Base-by-base conservation (phyloP, 371 early-diverging fungal genomes). In the Blastocladiella emersonii region DNA sequence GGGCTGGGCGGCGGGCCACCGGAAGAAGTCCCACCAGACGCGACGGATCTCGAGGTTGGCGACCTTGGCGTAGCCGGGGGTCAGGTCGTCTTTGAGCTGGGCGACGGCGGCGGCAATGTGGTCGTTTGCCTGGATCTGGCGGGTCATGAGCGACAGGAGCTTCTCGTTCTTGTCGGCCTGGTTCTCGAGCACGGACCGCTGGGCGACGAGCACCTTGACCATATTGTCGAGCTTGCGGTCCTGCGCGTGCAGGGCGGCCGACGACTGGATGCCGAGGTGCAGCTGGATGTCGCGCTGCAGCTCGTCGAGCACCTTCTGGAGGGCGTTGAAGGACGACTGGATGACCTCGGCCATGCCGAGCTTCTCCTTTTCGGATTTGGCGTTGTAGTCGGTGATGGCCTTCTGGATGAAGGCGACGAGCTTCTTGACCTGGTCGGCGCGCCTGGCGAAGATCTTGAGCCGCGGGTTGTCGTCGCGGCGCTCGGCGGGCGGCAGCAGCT, bases 11-110 rank as follows among this genome's bases (percentile, higher is more conserved):
- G 59, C 59, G 13, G 59, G 59, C 59, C 59, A 59, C 17, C 59
- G 59, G 32, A 59, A 59, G 21, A 59, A 59, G 43, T 59, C 44
- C 36, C 35, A 59, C 59, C 59, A 59, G 8, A 59, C 44, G 43
- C 44, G 41, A 8, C 30, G n/a, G 21, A 59, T 59, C 44, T 59
- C 59, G 25, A 34, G 32, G 23, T 59, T 59, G 13, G 25, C 41
- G 25, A 59, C 59, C 25, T 59, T 43, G 32, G 43, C 59, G 32
- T 59, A 59, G 2, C 59, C 59, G 0, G 59, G 59, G 17, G 37
- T 37, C 17, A 59, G 43, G 25, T 43, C 44, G 10, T 59, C 59
- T 27, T 37, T 43, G 59, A 59, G 59, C 44, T 59, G 25, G 15
- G 37, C 8, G 13, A 59, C 7, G 21, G 17, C 12, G 13, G n/a